Evolutionary conservation across 208 protist genomes (phyloP), one percentile per base, ranked within the genome.

Genomic region (Leishmania tropica): DNA sequence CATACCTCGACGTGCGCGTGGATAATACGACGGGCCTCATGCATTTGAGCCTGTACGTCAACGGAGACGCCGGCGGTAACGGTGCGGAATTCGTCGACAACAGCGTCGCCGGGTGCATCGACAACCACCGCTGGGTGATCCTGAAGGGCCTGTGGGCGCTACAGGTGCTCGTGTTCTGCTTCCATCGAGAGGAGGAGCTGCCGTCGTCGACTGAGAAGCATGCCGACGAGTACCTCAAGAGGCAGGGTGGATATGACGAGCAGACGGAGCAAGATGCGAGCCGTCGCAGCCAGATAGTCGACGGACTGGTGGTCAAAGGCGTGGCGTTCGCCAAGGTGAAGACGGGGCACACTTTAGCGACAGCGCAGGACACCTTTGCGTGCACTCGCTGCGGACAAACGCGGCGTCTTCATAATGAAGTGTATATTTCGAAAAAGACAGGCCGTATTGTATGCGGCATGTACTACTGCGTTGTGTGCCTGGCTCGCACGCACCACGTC

Each of bases 81-180:
- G 82, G 81, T 37, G 85, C 81, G 3, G 82, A 76, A 45, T 93
- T 85, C 68, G 67, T 89, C 7, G 76, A 76, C 54, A 73, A 64
- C 51, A 83, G 79, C 60, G 71, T 83, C 5, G 89, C 89, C 5
- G 87, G 79, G 0, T 93, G 89, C 81, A 21, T 90, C 24, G 89
- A 90, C 77, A 88, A 90, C 71, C 83, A 83, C 53, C 89, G 89
- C 74, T 90, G 87, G 89, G 60, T 89, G 5, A 56, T 93, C 3
- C 76, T 89, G 47, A 82, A 83, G 17, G 89, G 89, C 7, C 75
- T 85, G 68, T 90, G 84, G 89, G 35, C 67, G 31, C 76, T 68
- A 17, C 71, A 89, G 51, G 72, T 89, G 6, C 17, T 93, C 3
- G 81, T 90, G 48, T 90, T 93, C 70, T 78, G 81, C 4, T 88